These are phyloP conservation scores for Corchorus capsularis DNA, from an alignment of 345 rosid species.

Conservation along the genomic window DNA sequence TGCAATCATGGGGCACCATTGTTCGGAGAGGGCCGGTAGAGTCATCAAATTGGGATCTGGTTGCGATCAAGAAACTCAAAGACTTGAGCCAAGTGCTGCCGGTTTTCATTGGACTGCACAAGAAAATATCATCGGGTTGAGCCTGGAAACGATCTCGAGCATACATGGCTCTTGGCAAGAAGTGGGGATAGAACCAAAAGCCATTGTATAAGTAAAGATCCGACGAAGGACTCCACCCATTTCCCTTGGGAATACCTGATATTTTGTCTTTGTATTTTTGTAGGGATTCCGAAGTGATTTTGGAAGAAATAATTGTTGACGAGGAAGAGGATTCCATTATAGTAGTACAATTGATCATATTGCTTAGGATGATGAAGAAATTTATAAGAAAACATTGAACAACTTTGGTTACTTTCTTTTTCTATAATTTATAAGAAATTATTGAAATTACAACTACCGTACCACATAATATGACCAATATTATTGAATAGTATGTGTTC, in stretches of 20 bases:
- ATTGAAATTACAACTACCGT: no score
- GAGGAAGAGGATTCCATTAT: not conserved
- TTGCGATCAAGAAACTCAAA: slow-evolving; percentile 19
- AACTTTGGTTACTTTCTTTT: no score
- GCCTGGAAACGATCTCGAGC: slow-evolving; percentile 17
- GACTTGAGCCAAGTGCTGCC: slow-evolving; percentile 27
- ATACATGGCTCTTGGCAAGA: not conserved
- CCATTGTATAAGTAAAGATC: not conserved
- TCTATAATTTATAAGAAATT: no score
- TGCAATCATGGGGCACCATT: slow-evolving; percentile 4
- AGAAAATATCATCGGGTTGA: slow-evolving; percentile 10
- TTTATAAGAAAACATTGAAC: no score
- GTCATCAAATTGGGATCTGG: not conserved
- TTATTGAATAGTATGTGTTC: no score
- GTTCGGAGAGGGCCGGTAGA: slow-evolving; percentile 1
- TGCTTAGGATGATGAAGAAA: no score
- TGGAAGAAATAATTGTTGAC: not conserved
- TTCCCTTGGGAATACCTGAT: slow-evolving; percentile 12
- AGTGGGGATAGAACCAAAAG: slow-evolving; percentile 1
- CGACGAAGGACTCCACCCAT: not conserved
- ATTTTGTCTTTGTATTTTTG: not conserved
- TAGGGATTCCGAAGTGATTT: not conserved
- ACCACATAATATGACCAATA: no score
- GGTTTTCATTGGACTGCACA: slow-evolving; percentile 8
- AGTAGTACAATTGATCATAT: no score